These are phyloP conservation scores for Entonaema liquescens DNA, from an alignment of 495 filamentous ascomycete genomes.

Conservation along the genomic window DNA sequence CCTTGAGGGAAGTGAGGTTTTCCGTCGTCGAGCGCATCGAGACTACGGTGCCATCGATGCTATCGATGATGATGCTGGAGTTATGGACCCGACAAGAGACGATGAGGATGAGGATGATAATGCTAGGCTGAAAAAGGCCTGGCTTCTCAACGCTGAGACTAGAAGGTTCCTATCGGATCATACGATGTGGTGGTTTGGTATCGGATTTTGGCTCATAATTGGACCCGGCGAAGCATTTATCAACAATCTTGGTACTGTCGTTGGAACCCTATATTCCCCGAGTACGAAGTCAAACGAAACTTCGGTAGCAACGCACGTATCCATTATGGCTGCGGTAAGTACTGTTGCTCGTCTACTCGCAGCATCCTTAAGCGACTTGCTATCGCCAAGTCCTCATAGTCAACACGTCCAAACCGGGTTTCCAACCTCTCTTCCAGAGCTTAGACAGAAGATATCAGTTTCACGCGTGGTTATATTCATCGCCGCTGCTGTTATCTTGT, in stretches of 20 bases:
- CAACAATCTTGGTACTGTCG: slow-evolving; percentile 95
- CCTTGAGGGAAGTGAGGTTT: slow-evolving; percentile 64
- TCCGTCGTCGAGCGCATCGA: slow-evolving; percentile 47
- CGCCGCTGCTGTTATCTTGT: slow-evolving; percentile 75
- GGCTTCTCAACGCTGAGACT: slow-evolving; percentile 88
- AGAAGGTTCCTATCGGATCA: slow-evolving; percentile 80
- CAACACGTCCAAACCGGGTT: slow-evolving; percentile 52
- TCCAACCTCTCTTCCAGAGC: slow-evolving; percentile 45
- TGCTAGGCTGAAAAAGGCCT: slow-evolving; percentile 78
- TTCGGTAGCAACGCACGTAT: slow-evolving; percentile 87
- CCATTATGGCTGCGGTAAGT: slow-evolving; percentile 87
- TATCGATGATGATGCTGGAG: slow-evolving; percentile 50
- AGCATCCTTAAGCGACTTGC: slow-evolving; percentile 84
- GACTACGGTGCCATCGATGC: slow-evolving; percentile 51
- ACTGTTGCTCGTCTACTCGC: slow-evolving; percentile 87
- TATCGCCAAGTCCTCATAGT: slow-evolving; percentile 72
- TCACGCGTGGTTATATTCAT: slow-evolving; percentile 85
- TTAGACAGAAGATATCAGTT: slow-evolving; percentile 60
- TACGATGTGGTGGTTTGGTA: slow-evolving; percentile 94
- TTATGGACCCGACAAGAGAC: slow-evolving; percentile 46
- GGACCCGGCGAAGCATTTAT: slow-evolving; percentile 96
- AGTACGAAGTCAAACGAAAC: slow-evolving; percentile 59
- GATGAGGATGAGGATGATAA: slow-evolving; percentile 64
- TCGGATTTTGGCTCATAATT: slow-evolving; percentile 91
- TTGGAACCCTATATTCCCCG: slow-evolving; percentile 81